Conservation (phyloP, 2,329 filamentous ascomycete species). For the Exophiala phaeomuriformis region DNA sequence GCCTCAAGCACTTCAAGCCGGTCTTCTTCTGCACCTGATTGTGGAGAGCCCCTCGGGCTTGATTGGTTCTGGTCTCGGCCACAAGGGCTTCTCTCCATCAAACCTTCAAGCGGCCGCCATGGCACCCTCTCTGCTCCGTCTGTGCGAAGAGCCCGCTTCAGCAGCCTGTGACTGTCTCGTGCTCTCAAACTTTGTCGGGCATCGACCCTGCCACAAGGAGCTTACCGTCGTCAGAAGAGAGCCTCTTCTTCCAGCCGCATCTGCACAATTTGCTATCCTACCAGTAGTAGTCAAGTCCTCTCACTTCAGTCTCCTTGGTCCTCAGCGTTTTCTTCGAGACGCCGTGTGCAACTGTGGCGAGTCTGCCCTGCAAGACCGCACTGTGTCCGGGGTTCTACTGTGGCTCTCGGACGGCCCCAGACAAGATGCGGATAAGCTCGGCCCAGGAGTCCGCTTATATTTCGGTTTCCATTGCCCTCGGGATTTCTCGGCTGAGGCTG, state of each 20-base stretch:
- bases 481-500: not conserved
- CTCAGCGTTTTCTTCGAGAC: too few species aligned
- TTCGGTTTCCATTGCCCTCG: not conserved
- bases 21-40: not conserved
- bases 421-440: not conserved
- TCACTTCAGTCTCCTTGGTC: too few species aligned
- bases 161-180: not conserved
- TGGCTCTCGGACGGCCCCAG: not conserved
- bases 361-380: not conserved
- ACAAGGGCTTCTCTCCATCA: constrained; percentile 1
- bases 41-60: not conserved
- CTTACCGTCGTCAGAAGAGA: too few species aligned
- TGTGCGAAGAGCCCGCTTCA: not conserved
- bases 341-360: not conserved
- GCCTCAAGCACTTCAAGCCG: not conserved
- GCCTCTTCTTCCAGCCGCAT: too few species aligned
- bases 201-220: not conserved
- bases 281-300: too few species aligned
- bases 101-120: not conserved
- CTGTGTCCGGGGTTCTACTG: not conserved
- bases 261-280: too few species aligned
- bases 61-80: constrained; percentile 1
- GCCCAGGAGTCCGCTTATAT: not conserved
- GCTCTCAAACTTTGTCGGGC: not conserved
- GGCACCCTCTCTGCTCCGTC: not conserved